These are phyloP conservation scores for Gnetum montanum DNA, from an alignment of 75 land plant species.

Conservation along the genomic window DNA sequence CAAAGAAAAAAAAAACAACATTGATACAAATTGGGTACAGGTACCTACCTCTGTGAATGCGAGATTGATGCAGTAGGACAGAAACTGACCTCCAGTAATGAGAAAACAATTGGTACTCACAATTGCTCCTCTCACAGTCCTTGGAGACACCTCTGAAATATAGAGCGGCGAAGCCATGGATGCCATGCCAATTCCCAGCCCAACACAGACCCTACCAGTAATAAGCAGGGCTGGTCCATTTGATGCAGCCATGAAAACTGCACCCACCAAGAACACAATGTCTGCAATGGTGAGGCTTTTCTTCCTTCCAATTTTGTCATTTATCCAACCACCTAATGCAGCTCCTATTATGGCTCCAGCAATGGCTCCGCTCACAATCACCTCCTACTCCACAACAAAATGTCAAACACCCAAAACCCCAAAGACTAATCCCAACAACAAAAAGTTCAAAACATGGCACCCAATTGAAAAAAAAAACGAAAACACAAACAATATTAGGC, in stretches of 20 bases:
- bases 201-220: slow-evolving; percentile 58
- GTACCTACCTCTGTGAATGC: slow-evolving; percentile 70
- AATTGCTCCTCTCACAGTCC: slow-evolving; percentile 66
- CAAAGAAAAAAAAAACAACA: too few species aligned
- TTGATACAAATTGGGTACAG: too few species aligned
- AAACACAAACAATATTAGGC: too few species aligned
- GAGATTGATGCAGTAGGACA: slow-evolving; percentile 68
- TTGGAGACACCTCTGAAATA: slow-evolving; percentile 87
- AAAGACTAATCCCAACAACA: too few species aligned
- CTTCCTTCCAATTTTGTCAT: slow-evolving; percentile 52
- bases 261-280: slow-evolving; percentile 56
- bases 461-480: too few species aligned
- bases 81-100: slow-evolving; percentile 78
- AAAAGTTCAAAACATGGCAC: too few species aligned
- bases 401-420: too few species aligned
- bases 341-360: slow-evolving; percentile 88
- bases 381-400: slow-evolving; percentile 48
- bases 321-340: slow-evolving; percentile 67
- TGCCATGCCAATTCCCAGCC: slow-evolving; percentile 80
- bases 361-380: slow-evolving; percentile 80
- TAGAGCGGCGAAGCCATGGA: slow-evolving; percentile 88
- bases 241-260: slow-evolving; percentile 70
- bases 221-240: slow-evolving; percentile 37
- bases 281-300: slow-evolving; percentile 44
- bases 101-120: slow-evolving; percentile 80